Base-by-base conservation (phyloP, 805 yeast species). In the Candida ortonii region DNA sequence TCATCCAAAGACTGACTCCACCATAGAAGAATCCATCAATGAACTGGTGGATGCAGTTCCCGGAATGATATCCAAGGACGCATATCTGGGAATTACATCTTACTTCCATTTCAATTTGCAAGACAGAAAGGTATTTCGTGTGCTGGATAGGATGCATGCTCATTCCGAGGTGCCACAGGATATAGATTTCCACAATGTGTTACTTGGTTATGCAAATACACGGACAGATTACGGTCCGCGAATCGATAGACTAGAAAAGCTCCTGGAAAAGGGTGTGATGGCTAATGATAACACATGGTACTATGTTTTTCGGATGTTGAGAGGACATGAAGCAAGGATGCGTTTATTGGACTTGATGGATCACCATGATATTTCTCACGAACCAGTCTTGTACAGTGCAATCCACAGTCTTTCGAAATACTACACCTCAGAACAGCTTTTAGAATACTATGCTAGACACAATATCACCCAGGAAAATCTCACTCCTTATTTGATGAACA, bases 251-350 rank as follows among this genome's bases (percentile, higher is more conserved):
- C 29, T 57, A 9, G 50, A 51, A 26, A 28, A 22, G 7, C 24
- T 52, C 19, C 27, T 37, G 19, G 32, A 33, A 2, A 34, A 35
- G 7, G 39, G 46, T 6, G 25, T 32, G 7, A 13, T 16, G 1
- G 47, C 57, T 3, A 56, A 56, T 30, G 25, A 38, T 7, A 53
- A 54, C 18, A 56, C 61, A 3, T 57, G 60, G 59, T 57, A 57
- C 30, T 46, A 43, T 16, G 18, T 52, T 2, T 55, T 47, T 26
- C 38, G 49, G 7, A 30, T 47, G 16, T 41, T 57, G 12, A 36
- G 39, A 16, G 34, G 38, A 2, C 35, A 41, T 3, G 42, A 41
- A 14, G 34, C 52, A 2, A 45, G 50, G 29, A 6, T 50, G 1
- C 33, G 43, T 33, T 16, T 55, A 22, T 29, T 56, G 12, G 43